These are phyloP conservation scores for Kickxella alabastrina DNA, from an alignment of 192 early-diverging fungal species.

Conservation along the genomic window DNA sequence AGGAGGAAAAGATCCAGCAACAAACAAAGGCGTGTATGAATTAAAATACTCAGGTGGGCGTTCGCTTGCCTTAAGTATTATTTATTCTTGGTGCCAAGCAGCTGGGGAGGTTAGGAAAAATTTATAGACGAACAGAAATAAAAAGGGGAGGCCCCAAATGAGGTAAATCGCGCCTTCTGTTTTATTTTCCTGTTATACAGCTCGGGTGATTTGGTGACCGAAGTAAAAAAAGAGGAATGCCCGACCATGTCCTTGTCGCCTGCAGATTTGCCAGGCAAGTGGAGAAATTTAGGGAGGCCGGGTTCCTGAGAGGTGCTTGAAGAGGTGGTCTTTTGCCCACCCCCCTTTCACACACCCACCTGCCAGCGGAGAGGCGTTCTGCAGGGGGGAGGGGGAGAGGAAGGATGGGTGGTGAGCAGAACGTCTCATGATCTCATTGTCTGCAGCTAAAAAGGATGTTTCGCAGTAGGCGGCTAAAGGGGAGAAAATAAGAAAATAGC, in stretches of 20 bases:
- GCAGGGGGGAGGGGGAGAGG: not conserved
- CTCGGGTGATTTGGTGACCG: conserved; percentile 53
- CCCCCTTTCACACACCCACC: too few relatives aligned
- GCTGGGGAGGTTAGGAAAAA: not conserved
- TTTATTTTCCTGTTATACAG: not conserved
- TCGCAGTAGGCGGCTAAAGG: conserved; percentile 9
- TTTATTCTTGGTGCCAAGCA: not conserved
- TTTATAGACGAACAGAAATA: too few relatives aligned
- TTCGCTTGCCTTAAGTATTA: not conserved
- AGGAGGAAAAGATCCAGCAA: not conserved
- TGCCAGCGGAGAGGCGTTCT: not conserved
- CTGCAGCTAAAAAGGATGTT: conserved; percentile 1
- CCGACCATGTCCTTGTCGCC: conserved; percentile 16
- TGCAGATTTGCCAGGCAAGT: not conserved
- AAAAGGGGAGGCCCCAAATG: conserved; percentile 2
- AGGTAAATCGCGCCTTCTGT: not conserved
- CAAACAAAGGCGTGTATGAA: too few relatives aligned
- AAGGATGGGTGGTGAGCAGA: conserved; percentile 1
- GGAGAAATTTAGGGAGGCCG: not conserved
- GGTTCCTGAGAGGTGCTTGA: too few relatives aligned
- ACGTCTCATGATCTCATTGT: conserved; percentile 3
- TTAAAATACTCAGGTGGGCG: not conserved
- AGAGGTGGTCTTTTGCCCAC: too few relatives aligned
- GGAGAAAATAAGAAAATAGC: too few relatives aligned
- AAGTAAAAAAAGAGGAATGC: conserved; percentile 28